These are phyloP conservation scores for Umbellularia californica DNA, from an alignment of 164 flowering plant genomes.

Conservation along the genomic window DNA sequence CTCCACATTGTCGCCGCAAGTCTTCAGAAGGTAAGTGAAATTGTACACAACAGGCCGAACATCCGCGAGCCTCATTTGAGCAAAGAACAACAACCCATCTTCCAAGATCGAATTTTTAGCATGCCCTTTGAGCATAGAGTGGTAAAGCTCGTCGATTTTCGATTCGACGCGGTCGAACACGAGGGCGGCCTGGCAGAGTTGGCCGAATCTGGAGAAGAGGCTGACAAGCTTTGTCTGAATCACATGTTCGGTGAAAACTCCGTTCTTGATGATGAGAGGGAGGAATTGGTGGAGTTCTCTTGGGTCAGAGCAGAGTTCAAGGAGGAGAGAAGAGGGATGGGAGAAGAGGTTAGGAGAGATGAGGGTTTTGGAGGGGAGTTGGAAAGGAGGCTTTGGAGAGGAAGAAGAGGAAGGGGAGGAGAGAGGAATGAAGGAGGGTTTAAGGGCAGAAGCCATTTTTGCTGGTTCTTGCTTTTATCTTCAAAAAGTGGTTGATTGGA, in stretches of 20 bases:
- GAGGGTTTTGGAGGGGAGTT: constrained; percentile 3
- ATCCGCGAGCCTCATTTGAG: constrained; percentile 49
- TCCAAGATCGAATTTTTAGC: constrained; percentile 38
- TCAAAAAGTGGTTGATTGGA: too few relatives aligned
- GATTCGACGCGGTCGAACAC: constrained; percentile 61
- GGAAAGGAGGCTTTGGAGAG: background rate
- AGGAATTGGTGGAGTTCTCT: constrained; percentile 60
- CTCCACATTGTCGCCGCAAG: constrained; percentile 55
- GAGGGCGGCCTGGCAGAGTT: constrained; percentile 48
- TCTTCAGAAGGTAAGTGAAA: constrained; percentile 66
- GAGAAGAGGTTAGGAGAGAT: constrained; percentile 33
- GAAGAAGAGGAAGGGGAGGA: constrained; percentile 4
- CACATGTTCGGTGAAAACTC: constrained; percentile 41
- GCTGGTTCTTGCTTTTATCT: background rate
- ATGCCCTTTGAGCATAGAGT: constrained; percentile 76
- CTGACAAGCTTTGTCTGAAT: constrained; percentile 81
- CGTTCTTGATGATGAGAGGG: constrained; percentile 55
- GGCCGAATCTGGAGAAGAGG: constrained; percentile 58
- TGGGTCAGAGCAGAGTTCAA: constrained; percentile 61
- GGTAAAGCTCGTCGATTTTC: constrained; percentile 56
- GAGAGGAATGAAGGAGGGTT: constrained; percentile 9
- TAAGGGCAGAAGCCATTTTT: constrained; percentile 10
- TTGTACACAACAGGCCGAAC: constrained; percentile 62
- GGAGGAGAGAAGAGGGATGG: constrained; percentile 71
- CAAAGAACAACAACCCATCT: constrained; percentile 44